Percentiles rank a stretch among this genome's conserved stretches.
These are phyloP conservation scores for Coniferiporia weirii DNA, from an alignment of 1,284 basidiomycete species.

Conservation along the genomic window DNA sequence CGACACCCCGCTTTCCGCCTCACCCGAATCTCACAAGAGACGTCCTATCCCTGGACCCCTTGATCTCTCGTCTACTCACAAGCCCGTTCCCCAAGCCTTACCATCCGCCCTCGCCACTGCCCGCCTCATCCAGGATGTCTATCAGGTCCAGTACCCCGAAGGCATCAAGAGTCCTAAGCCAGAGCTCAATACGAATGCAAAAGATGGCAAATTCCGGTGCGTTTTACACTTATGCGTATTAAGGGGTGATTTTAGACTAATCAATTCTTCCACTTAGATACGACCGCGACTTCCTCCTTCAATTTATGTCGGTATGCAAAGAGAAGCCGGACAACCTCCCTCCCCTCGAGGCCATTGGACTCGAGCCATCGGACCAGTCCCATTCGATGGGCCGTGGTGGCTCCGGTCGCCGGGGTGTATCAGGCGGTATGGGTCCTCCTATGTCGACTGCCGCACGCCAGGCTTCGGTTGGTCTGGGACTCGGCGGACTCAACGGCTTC, in stretches of 20 bases:
- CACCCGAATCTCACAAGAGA: conserved; percentile 33
- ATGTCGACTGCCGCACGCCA: conserved; percentile 37
- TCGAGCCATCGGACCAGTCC: conserved; percentile 68
- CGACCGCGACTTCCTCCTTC: conserved; percentile 95
- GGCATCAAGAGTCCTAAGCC: conserved; percentile 79
- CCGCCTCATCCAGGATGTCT: conserved; percentile 79
- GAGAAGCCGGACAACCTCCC: conserved; percentile 92
- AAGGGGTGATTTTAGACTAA: background rate
- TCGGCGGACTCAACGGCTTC: conserved; percentile 38
- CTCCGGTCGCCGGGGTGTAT: conserved; percentile 51
- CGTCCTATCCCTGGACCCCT: conserved; percentile 58
- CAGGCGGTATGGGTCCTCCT: conserved; percentile 35
- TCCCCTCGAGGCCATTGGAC: conserved; percentile 86
- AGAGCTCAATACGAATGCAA: conserved; percentile 82
- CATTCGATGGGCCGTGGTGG: conserved; percentile 54
- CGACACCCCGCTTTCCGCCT: conserved; percentile 29
- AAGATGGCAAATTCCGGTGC: conserved; percentile 87
- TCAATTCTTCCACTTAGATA: conserved; percentile 50
- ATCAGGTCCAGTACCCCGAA: conserved; percentile 77
- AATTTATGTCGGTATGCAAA: conserved; percentile 94
- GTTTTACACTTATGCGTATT: conserved; percentile 15
- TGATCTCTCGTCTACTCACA: conserved; percentile 52
- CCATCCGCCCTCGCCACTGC: conserved; percentile 71
- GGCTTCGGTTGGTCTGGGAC: conserved; percentile 53
- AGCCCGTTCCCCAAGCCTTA: conserved; percentile 41